Base-by-base conservation (phyloP, 495 filamentous ascomycete genomes). In the Penicillium goetzii region DNA sequence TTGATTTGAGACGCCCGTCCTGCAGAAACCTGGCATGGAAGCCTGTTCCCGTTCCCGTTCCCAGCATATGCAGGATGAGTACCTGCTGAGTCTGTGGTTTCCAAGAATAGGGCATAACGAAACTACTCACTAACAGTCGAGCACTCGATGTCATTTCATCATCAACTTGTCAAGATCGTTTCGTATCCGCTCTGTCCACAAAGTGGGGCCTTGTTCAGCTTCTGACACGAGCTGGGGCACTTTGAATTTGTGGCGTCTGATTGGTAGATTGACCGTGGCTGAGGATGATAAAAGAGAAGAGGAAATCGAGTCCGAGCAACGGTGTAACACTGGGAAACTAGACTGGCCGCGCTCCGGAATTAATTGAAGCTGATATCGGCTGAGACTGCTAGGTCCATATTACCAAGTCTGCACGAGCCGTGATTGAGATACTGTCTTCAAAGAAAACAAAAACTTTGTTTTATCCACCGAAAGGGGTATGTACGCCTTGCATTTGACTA, bases 401-500 rank as follows among this genome's bases (percentile, higher is more conserved):
- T 8, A 19, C 45, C 23, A 49, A 2, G 11, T 26, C 23, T 49
- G 11, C 45, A 49, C 23, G 45, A 17, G 10, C 41, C 5, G 40
- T 2, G 40, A 19, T 43, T n/a, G 9, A 43, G 41, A 10, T 19
- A 43, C 8, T 12, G 45, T 49, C 12, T 9, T 21, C 47, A 28
- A 55, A 21, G 28, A 32, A 32, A 23, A 17, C 41, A 40, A 40
- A 38, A 17, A 17, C 17, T 6, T 15, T 36, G 10, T 40, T 40
- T 40, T 40, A 40, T 40, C 58, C 33, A 61, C 57, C 40, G 43
- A 66, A 63, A 64, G 56, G 72, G 70, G 68, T 76, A 76, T 75
- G 75, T 76, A 72, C 69, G 74, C 68, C 66, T 71, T 68, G 63
- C 57, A 73, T 71, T 60, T 69, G 62, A 72, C 43, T 66, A 59